Evolutionary conservation across 202 grass and related monocot species (phyloP), one percentile per base, ranked within the genome.

Genomic region (Panicum hallii): DNA sequence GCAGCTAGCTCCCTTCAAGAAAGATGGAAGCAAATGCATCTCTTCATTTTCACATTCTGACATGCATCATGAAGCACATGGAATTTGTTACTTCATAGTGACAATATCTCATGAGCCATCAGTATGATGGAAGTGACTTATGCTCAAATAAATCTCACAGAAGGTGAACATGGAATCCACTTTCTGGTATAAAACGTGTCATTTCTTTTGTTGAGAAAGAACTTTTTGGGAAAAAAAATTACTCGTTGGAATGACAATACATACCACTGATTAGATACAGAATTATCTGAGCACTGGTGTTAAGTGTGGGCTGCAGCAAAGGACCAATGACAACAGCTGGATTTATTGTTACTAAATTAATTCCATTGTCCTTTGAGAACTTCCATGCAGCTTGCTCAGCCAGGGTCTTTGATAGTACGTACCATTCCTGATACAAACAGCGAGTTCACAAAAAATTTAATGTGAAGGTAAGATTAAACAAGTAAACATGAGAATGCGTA

Each of bases 231-330:
- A 30, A 41, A 36, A 36, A 26, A 17, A 70, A 26, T 26, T 63
- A 64, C 17, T 81, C 9, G 7, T 61, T 38, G 1, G 38, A 77
- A 77, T 9, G 79, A 40, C 57, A 61, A 12, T 61, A 4, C 15
- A 77, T 92, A 92, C 93, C 85, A 74, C 68, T 88, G 82, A 88
- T 84, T 63, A 95, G 82, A 61, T 90, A 55, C 56, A 88, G 49
- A 49, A 94, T 63, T 67, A 57, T 0, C 60, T 76, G 63, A 77
- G 47, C 54, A 65, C 84, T 86, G 8, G 68, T 74, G 69, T 94
- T 94, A 8, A 92, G 92, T 67, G 90, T 92, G 57, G 92, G 85
- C 56, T 94, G 92, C 28, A 94, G 74, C 68, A 92, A 86, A 78
- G 92, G 82, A 16, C 92, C 92, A 65, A 88, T 78, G 74, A 94